Evolutionary conservation across 1,139 yeast genomes (phyloP), one percentile per base, ranked within the genome.

Genomic region (Torulaspora globosa): DNA sequence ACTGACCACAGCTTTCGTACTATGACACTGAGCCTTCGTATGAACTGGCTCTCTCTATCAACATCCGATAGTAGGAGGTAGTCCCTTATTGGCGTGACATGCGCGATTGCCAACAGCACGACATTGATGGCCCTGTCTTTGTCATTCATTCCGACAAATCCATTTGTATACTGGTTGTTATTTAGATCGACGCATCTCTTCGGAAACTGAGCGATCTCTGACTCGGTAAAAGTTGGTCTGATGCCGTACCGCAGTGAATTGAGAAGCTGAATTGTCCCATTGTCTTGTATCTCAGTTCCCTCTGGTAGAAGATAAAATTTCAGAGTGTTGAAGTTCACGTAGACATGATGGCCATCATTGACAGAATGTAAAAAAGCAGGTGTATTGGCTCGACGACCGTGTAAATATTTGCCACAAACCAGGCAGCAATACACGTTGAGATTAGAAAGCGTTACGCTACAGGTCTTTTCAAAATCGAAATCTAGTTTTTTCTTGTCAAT

Each of bases 351-450:
- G 52, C 74, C 73, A 2, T 68, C 73, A 47, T 79, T 75, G 23
- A 86, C 71, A 2, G 89, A 72, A 61, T 86, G 95, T 35, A 70
- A 62, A 57, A 80, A 84, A 0, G 92, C 90, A 16, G 82, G 82
- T 0, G 92, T 78, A 11, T 75, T 63, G 46, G 65, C 67, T 1
- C 80, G 76, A 21, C 89, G 70, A 0, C 95, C 95, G 56, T 80
- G 84, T 46, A 79, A 75, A 66, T 79, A 86, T 57, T 76, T 80
- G 34, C 94, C 94, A 65, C 95, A 86, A 0, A 74, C 75, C 29
- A 86, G 66, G 58, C 95, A 86, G 33, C 87, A 80, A 59, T 84
- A 83, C 1, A 85, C 76, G 56, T 84, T 82, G 28, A 74, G 67
- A 36, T 73, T 74, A 0, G 86, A 72, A 14, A 85, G 67, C 0